Evolutionary conservation across 2,329 filamentous ascomycete genomes (phyloP), one percentile per base, ranked within the genome.

Genomic region (Colletotrichum phormii): DNA sequence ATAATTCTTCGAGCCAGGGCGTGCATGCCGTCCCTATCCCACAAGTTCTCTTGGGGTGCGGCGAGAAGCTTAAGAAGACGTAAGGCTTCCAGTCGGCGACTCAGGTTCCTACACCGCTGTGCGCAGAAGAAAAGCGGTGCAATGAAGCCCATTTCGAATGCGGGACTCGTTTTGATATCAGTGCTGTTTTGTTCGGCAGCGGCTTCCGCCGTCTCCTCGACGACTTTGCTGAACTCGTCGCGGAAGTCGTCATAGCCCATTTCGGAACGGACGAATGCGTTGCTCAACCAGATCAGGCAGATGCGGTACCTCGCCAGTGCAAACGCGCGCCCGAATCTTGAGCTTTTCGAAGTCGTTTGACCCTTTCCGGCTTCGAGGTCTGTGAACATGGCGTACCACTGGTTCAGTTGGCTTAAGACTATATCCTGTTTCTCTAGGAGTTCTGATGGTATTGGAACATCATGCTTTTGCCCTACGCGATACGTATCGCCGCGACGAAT

Each of bases 81-180:
- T 0, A 85, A 77, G 0, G 84, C 84, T 1, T 80, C 79, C 1
- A 83, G 78, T 6, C 84, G 77, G 2, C 84, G 77, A 8, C 81
- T 75, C 0, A 81, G 87, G 71, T 29, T 26, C 24, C 71, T 67
- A 11, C 71, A 71, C 31, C 63, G 59, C 29, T 61, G 58, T 1
- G 37, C 46, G 22, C 62, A 22, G 61, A 73, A 73, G 13, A 31
- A 71, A 1, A 73, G 26, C 15, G 49, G 65, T 11, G 49, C 15
- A 4, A 73, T 37, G 33, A 70, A 71, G 24, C 66, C 66, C 54
- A 65, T 65, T 24, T 73, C 71, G 33, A 73, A 65, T 13, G 54
- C 37, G 15, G 68, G 68, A 12, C 31, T 13, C 33, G 24, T 29
- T 46, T 59, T 72, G 29, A 33, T n/a, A 31, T 12, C 31, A 18